Base-by-base conservation (phyloP, 169 alveolate species). In the Plasmodium malariae region DNA sequence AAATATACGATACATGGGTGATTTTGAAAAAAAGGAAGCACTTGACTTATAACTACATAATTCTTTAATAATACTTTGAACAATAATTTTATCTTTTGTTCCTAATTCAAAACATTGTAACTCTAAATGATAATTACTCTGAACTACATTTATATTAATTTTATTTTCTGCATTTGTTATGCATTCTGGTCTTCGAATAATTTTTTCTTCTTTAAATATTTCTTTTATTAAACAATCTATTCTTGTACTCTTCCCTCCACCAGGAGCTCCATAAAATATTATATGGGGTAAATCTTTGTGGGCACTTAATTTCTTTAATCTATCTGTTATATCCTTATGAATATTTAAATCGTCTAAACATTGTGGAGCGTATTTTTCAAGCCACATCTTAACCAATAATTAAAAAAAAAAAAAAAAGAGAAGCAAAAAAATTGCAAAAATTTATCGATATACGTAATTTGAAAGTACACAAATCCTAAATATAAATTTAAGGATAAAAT, bases 221-320 rank as follows among this genome's bases (percentile, higher is more conserved):
- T 96, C 97, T 43, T 98, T 87, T 65, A 98, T 95, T 24, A 98
- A 93, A 40, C 99, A 96, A 49, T 97, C 96, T 7, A 97, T 97
- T 57, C 99, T 71, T 2, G 99, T 97, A 92, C 98, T 97, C 89
- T 98, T 98, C 5, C 99, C 99, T n/a, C 98, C 97, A 26, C 99
- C 99, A 19, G 98, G 96, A 0, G 99, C 99, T 5, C 99, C 99
- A 92, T 98, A 98, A 94, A 98, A 97, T 34, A 98, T 97, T 21
- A 98, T 92, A 88, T 98, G 99, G 17, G 99, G 99, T 74, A 98
- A 95, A 93, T 97, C 99, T 32, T 96, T 97, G 74, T 96, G 95
- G 19, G 96, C 92, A 65, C 92, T 93, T 63, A 98, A 94, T 78
- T 96, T 95, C 32, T 71, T 88, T 32, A 98, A 92, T 43, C 97